Base-by-base conservation (phyloP, 106 monocot genomes). In the Amphibolis antarctica region DNA sequence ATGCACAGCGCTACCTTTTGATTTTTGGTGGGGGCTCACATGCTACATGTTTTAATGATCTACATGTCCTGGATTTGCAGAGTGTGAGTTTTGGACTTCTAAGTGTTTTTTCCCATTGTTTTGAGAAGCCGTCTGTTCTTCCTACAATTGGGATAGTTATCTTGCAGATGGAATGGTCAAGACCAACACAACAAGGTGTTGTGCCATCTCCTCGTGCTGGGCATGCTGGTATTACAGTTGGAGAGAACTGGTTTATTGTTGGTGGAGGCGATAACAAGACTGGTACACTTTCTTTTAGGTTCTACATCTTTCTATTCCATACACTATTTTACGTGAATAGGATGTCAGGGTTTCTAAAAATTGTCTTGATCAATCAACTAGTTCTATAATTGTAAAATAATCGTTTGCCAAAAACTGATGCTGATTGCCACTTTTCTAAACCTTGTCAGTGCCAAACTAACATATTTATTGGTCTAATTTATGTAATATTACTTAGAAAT, bases 1-100 rank as follows among this genome's bases (percentile, higher is more conserved):
- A 99, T 83, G 87, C 85, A 51, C 88, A 88, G 25, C 69, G 83
- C 10, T 92, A 99, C 70, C 85, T 99, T 72, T 71, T 99, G 52
- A 91, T 99, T 62, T 99, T 99, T 83, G 98, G 91, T 73, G 98
- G 98, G 13, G 98, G 85, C 12, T 99, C 98, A 77, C 98, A 92
- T 83, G 84, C 91, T 23, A 79, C 85, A 25, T 88, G 91, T 71
- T 92, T 99, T 73, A 99, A 88, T 75, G 98, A 99, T 83, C 69
- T 99, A 18, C 87, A 99, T 79, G 91, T 99, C 60, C 88, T 99
- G 52, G 98, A 99, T 63, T 75, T 99, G 68, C 76, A 99, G 56
- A 91, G 66, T 65, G 98, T 99, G 75, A 79, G 91, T 64, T 25
- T 52, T 59, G 44, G 9, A 46, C 48, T 31, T 49, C 11, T 61